Evolutionary conservation across 352 stramenopile genomes (phyloP).

Genomic region (Pythium monospermum): DNA sequence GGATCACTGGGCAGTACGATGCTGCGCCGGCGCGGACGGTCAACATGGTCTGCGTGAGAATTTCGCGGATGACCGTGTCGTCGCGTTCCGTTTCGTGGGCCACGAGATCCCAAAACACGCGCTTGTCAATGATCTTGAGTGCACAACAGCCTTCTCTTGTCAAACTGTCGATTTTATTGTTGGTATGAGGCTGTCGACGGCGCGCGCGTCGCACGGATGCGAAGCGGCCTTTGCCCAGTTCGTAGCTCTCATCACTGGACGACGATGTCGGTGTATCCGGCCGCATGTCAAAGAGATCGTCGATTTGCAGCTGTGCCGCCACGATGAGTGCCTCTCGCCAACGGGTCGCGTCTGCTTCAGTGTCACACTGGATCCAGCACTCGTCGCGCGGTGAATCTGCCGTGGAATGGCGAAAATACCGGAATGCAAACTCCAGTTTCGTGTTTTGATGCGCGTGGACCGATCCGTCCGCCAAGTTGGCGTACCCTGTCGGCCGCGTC

Average conservation of each 20-base stretch:
- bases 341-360: slow-evolving; percentile 27
- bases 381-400: slow-evolving; percentile 44
- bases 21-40: slow-evolving; percentile 51
- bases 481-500: slow-evolving; percentile 63
- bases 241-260: slow-evolving; percentile 36
- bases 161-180: no score
- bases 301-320: slow-evolving; percentile 43
- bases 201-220: slow-evolving; percentile 61
- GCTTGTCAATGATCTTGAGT: slow-evolving; percentile 94
- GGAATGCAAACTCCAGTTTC: slow-evolving; percentile 45
- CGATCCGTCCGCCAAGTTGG: slow-evolving; percentile 67
- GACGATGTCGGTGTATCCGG: slow-evolving; percentile 42
- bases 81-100: slow-evolving; percentile 82
- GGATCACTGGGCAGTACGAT: slow-evolving; percentile 75
- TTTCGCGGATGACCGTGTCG: slow-evolving; percentile 80
- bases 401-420: slow-evolving; percentile 51
- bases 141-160: slow-evolving; percentile 52
- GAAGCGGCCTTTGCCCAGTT: slow-evolving; percentile 80
- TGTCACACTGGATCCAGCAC: slow-evolving; percentile 61
- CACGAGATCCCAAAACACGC: slow-evolving; percentile 85
- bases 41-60: slow-evolving; percentile 74
- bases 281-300: slow-evolving; percentile 64
- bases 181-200: slow-evolving; percentile 12
- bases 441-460: slow-evolving; percentile 50
- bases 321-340: slow-evolving; percentile 37